These are phyloP conservation scores for Poronia punctata DNA, from an alignment of 495 filamentous ascomycete genomes.

Conservation along the genomic window DNA sequence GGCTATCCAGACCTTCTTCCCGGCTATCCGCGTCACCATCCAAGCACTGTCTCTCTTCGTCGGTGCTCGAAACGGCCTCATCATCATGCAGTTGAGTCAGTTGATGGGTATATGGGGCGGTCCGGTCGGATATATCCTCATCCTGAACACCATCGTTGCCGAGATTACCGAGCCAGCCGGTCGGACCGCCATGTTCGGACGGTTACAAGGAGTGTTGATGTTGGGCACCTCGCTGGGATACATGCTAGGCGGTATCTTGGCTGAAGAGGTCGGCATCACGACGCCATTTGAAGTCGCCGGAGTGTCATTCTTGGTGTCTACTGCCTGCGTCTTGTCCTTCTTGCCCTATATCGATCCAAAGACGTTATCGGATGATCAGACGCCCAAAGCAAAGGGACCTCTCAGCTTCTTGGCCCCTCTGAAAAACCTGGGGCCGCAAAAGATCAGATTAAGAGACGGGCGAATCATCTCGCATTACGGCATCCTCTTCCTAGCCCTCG, in stretches of 20 bases:
- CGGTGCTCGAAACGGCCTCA: constrained; percentile 38
- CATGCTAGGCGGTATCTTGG: constrained; percentile 37
- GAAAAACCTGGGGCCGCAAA: constrained; percentile 38
- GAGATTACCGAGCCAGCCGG: constrained; percentile 37
- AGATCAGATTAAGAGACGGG: constrained; percentile 31
- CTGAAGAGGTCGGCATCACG: constrained; percentile 38
- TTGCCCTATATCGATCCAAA: constrained; percentile 28
- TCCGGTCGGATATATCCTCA: constrained; percentile 45
- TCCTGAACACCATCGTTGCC: constrained; percentile 43
- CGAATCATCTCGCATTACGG: constrained; percentile 36
- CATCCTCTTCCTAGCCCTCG: constrained; percentile 38
- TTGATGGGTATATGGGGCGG: constrained; percentile 47
- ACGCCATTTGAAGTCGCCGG: constrained; percentile 43
- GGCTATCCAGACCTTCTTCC: constrained; percentile 41
- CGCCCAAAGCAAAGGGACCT: constrained; percentile 20
- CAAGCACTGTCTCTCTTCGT: constrained; percentile 44
- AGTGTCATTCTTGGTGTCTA: constrained; percentile 33
- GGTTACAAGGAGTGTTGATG: constrained; percentile 44
- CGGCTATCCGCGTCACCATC: constrained; percentile 41
- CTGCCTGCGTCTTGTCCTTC: constrained; percentile 24
- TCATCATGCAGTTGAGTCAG: constrained; percentile 47
- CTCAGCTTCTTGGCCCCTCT: constrained; percentile 41
- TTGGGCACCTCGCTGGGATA: constrained; percentile 35
- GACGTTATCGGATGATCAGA: constrained; percentile 7
- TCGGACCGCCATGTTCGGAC: constrained; percentile 44